phyloP scores from a whole-genome alignment of 257 asterid genomes.

The Catharanthus roseus region DNA sequence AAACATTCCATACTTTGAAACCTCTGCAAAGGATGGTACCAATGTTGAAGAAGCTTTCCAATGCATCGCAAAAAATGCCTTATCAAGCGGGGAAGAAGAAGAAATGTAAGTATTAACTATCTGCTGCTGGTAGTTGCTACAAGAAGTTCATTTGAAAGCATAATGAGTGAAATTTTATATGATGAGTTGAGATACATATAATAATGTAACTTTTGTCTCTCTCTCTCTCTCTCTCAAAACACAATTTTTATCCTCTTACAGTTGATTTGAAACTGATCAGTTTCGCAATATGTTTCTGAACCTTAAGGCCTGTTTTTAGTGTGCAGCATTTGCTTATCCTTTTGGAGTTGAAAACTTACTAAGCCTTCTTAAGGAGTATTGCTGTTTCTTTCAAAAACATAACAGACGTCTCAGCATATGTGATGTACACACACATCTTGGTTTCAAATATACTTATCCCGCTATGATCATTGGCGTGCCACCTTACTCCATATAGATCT shows the following conservation, averaged over 20 bases:
- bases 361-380: neutral
- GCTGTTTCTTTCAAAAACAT: neutral
- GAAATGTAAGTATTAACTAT: constrained; percentile 64
- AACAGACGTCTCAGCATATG: neutral
- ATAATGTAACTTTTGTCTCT: neutral
- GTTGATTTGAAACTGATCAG: no score
- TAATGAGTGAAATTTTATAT: neutral
- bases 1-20: constrained; percentile 93
- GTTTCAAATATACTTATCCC: neutral
- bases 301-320: neutral
- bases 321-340: neutral
- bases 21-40: constrained; percentile 96
- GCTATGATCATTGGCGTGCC: neutral
- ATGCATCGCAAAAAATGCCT: constrained; percentile 88
- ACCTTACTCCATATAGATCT: neutral
- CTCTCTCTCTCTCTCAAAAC: no score
- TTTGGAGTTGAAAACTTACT: neutral
- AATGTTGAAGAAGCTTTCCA: constrained; percentile 97
- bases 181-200: neutral
- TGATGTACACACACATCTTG: neutral
- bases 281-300: neutral
- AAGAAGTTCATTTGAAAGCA: neutral
- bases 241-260: no score
- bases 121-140: neutral
- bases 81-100: constrained; percentile 87